Evolutionary conservation across 2,329 filamentous ascomycete genomes (phyloP), one percentile per base, ranked within the genome.

Genomic region (Helotiales sp.): DNA sequence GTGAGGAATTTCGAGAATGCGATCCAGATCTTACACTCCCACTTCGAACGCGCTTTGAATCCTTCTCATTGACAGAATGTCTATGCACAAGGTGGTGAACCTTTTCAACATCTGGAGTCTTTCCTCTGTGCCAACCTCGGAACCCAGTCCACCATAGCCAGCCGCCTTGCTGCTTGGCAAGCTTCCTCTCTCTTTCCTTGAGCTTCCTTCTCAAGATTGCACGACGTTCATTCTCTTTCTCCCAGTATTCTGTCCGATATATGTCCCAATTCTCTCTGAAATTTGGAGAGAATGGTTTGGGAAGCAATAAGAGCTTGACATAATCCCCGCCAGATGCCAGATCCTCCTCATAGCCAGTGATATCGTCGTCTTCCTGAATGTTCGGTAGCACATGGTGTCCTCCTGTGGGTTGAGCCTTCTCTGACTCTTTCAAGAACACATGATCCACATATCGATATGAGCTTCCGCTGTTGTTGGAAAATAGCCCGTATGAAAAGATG

Each of bases 221-320:
- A 12, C 95, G 86, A 2, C 93, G 87, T 72, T 96, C 91, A 70
- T 99, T 99, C 73, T 99, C 95, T 60, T 87, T 87, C 67, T 97
- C 93, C 95, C 95, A 99, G 75, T 97, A 99, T 60, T 97, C 93
- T 31, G 88, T 87, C 53, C 95, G 84, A 74, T 96, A 99, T 15
- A 93, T 81, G 70, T 99, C 95, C 95, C 95, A 99, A 64, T 96
- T 96, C 72, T 98, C 93, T 19, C 95, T 84, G 70, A 99, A 99
- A 47, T 91, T 91, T 0, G 95, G 88, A 5, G 91, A 96, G 70
- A 99, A 99, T 0, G 93, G 92, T 71, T 99, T 99, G 1, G 95
- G 91, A 10, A 97, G 82, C 7, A 99, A 80, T 17, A 98, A 79
- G 1, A 99, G 81, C 73, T 96, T 95, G 66, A 99, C 88, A 70